Base-by-base conservation (phyloP, 257 asterid species). In the Solanum arcanum region DNA sequence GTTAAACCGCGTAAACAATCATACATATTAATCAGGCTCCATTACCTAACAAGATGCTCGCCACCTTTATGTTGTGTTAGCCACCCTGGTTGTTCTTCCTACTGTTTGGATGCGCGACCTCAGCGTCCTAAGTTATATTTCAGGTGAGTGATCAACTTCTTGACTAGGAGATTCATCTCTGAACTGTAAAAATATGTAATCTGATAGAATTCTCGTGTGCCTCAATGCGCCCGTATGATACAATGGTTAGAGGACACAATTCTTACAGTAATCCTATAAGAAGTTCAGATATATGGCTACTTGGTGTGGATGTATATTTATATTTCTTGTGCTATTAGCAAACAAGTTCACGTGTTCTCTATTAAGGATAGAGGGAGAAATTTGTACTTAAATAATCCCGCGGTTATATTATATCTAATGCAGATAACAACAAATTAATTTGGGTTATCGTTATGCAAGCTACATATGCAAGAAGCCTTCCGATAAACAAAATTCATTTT, bases 121-220 rank as follows among this genome's bases (percentile, higher is more conserved):
- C 84, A 95, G 95, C 41, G 49, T 95, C 77, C 99, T 96, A 80
- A 97, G 99, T 91, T 97, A 95, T 94, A 93, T 97, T 52, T 97
- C 99, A 15, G 99, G 99, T 97, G 87, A 94, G 92, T 88, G 83
- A 76, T 37, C 14, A 44, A 23, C 70, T 33, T 73, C 47, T n/a
- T 86, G 35, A 47, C 31, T 10, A 80, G 42, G 27, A 80, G 68
- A 39, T 27, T 80, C 85, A 80, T 80, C 44, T 25, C 16, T 70
- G 72, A 70, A 69, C 33, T 20, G 60, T 52, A 52, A 33, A 42
- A 52, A 68, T 21, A 2, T 8, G 37, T 42, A 85, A 85, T 73
- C 21, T 41, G 12, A 70, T 37, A 41, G 86, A 77, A 39, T 64
- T 64, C 69, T 42, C 23, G 46, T 35, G 49, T 37, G 31, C 49